Evolutionary conservation across 2,329 filamentous ascomycete genomes (phyloP), one percentile per base, ranked within the genome.

Genomic region (Aspergillus floridensis): DNA sequence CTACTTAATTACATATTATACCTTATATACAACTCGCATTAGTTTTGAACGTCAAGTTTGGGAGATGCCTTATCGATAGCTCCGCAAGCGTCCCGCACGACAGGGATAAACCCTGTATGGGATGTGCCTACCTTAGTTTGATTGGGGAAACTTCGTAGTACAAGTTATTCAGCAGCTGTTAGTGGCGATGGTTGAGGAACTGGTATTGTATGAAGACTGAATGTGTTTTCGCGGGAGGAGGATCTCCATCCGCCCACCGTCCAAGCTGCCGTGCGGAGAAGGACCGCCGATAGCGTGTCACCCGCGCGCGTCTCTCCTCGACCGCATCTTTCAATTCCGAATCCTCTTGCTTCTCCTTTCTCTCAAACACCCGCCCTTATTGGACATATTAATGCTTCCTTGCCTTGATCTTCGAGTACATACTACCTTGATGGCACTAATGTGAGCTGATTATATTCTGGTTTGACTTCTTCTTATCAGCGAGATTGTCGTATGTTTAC

Each of bases 221-320:
- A 16, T 11, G n/a, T 49, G 19, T 16, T 6, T 41, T 46, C 35
- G 26, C 51, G 19, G 32, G 19, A 52, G 32, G 19, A 52, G 32
- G 19, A 52, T 21, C 16, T 14, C 49, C 14, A 49, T 29, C 29
- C 35, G 41, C 22, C 22, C 22, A 22, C 22, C 22, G 22, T 22
- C 22, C 22, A 22, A 22, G 22, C 22, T 22, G 22, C 22, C 32
- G 49, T 59, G 59, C 53, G 59, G 53, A 59, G 53, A 57, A 65
- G 51, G 49, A 38, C 12, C 44, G 51, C 31, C 26, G 56, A 53
- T 35, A 56, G 60, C 66, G 67, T 65, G 63, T 70, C 65, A 65
- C 67, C 44, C 58, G 46, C 58, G 65, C 67, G 67, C 66, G 61
- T 63, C 64, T 62, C 61, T 59, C 59, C 57, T 56, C 60, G 19